Base-by-base conservation (phyloP, 257 asterid species). In the Cinchona pubescens region DNA sequence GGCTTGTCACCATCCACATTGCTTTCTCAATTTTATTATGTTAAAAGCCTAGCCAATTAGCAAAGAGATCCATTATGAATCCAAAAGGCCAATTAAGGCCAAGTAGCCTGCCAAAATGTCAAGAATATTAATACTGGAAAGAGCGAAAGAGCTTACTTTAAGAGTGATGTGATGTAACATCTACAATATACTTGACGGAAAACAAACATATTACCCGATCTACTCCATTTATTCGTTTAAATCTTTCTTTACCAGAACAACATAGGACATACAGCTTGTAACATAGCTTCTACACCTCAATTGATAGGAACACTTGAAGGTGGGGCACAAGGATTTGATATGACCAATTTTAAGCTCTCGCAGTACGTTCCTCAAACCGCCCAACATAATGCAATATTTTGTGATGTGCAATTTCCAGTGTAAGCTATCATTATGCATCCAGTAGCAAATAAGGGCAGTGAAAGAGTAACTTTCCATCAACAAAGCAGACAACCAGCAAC, bases 61-160 rank as follows among this genome's bases (percentile, higher is more conserved):
- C 88, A 89, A 87, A 76, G 84, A 82, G 82, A 76, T 84, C 92
- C 86, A 86, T 81, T 75, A 88, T 86, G 90, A 79, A 82, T 79
- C 89, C 90, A 78, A 79, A 79, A 81, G 79, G 85, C 83, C 90
- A 85, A 61, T 84, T 82, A 81, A 80, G 81, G 80, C 85, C 86
- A 84, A 75, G 86, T 79, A 77, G 90, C 94, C 96, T 89, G 91
- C 86, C 94, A 91, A 86, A 90, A 90, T 14, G 82, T 80, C 74
- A 84, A 84, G 74, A 80, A 74, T 78, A 77, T 89, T 84, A 88
- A 90, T 85, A 88, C 32, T 64, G 80, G 75, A 75, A 69, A 73
- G 49, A 78, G 69, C 43, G 71, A 69, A 84, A 74, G 58, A 72
- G 78, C 76, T 62, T 34, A 77, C 79, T 32, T 48, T 7, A 79